These are phyloP conservation scores for Leavenworthia alabamica DNA, from an alignment of 345 rosid species.

Conservation along the genomic window DNA sequence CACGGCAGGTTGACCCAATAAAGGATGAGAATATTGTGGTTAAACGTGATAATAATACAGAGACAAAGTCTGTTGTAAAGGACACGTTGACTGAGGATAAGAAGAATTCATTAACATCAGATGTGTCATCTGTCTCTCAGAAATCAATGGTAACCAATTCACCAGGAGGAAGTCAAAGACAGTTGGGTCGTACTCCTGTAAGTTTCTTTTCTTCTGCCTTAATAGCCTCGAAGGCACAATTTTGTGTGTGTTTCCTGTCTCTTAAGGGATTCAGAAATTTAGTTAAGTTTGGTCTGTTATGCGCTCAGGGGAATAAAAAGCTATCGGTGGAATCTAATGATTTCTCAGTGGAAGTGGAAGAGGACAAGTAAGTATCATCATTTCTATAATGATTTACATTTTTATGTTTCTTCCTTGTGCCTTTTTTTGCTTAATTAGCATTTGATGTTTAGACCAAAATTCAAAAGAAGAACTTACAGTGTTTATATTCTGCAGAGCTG, in stretches of 20 bases:
- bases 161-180: conserved; percentile 33
- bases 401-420: neutral
- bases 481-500: conserved; percentile 40
- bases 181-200: conserved; percentile 71
- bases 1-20: conserved; percentile 24
- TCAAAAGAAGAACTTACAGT: neutral
- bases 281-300: conserved; percentile 7
- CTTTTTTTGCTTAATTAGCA: neutral
- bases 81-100: conserved; percentile 23
- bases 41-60: neutral
- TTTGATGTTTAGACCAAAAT: neutral
- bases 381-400: conserved; percentile 14
- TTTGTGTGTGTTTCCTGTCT: neutral
- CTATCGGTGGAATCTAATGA: conserved; percentile 75
- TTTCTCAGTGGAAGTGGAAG: conserved; percentile 38
- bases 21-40: conserved; percentile 24
- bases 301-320: conserved; percentile 66
- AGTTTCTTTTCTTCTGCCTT: conserved; percentile 32
- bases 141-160: conserved; percentile 38
- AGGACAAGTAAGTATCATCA: conserved; percentile 61
- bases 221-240: neutral
- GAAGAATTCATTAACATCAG: conserved; percentile 23
- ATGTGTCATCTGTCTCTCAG: conserved; percentile 27
- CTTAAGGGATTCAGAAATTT: neutral
- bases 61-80: conserved; percentile 34